phyloP scores from a whole-genome alignment of 352 stramenopile species.

The Globisporangium cystogenes region DNA sequence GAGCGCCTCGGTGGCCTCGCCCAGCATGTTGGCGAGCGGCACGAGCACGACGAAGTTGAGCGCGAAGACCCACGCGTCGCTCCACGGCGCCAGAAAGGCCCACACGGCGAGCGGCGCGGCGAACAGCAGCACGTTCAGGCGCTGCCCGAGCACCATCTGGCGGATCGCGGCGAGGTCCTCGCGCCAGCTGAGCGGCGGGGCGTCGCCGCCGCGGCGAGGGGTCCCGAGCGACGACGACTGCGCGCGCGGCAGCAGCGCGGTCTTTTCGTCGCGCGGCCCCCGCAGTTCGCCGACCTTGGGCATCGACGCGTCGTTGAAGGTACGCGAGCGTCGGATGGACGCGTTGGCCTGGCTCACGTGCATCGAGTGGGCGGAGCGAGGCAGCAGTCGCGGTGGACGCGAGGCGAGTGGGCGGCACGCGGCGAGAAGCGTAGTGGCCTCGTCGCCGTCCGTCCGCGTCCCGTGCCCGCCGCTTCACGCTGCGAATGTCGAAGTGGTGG shows the following conservation, averaged over 20 bases:
- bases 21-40: slow-evolving; percentile 93
- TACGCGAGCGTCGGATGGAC: slow-evolving; percentile 48
- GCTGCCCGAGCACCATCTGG: slow-evolving; percentile 38
- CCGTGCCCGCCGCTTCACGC: background rate
- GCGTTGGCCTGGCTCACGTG: slow-evolving; percentile 61
- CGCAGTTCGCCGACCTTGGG: slow-evolving; percentile 9
- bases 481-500: slow-evolving; percentile 1
- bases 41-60: slow-evolving; percentile 98
- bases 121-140: slow-evolving; percentile 69
- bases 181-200: slow-evolving; percentile 11
- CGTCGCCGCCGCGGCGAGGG: background rate
- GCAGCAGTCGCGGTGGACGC: background rate
- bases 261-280: slow-evolving; percentile 9
- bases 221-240: slow-evolving; percentile 25
- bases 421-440: background rate
- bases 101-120: slow-evolving; percentile 58
- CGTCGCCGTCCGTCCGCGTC: background rate
- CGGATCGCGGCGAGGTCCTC: slow-evolving; percentile 42
- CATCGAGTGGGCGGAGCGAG: slow-evolving; percentile 17
- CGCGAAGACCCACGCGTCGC: slow-evolving; percentile 85
- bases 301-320: slow-evolving; percentile 23
- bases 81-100: slow-evolving; percentile 52
- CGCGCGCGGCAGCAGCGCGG: slow-evolving; percentile 8
- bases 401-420: background rate
- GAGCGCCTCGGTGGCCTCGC: slow-evolving; percentile 96